Base-by-base conservation (phyloP, 768 basidiomycete species). In the Lactifluus subvellereus region DNA sequence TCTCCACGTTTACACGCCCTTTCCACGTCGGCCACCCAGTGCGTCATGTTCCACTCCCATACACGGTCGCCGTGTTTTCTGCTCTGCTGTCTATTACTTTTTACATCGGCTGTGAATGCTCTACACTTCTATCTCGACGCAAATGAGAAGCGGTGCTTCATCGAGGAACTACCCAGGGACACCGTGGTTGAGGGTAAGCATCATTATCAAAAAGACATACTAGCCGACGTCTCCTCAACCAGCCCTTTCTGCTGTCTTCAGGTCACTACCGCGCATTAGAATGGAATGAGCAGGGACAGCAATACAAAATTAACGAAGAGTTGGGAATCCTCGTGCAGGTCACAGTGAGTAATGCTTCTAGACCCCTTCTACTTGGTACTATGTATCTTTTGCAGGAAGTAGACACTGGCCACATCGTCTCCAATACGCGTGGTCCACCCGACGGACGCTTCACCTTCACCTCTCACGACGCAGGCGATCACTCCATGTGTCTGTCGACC, bases 81-180 rank as follows among this genome's bases (percentile, higher is more conserved):
- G 51, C 66, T 78, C 45, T 70, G 76, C 50, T 70, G 74, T 67
- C 71, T 77, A 49, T 76, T 79, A 18, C 74, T 80, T 61, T 69
- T 77, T 58, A 67, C 79, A 66, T 73, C 77, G 27, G 71, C 79
- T 20, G 80, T 78, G 18, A 82, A 87, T 72, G 93, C 91, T 33
- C 86, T 99, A 32, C 97, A 99, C 72, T 97, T 98, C 75, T 99
- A 99, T 73, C 84, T 99, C 61, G 94, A 97, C 72, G 87, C 94
- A 18, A 89, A 91, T 71, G 92, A 97, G 74, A 87, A 89, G 70
- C 83, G 90, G 53, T 99, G 97, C 74, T 98, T 98, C 77, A 83
- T 98, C 62, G 97, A 98, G 72, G 97, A 99, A 73, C 78, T 98
- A 20, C 96, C 97, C 13, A 85, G 86, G 3, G 89, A 96, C 74